Conservation (phyloP, 495 filamentous ascomycete genomes). For the Tuber umbilicatum region DNA sequence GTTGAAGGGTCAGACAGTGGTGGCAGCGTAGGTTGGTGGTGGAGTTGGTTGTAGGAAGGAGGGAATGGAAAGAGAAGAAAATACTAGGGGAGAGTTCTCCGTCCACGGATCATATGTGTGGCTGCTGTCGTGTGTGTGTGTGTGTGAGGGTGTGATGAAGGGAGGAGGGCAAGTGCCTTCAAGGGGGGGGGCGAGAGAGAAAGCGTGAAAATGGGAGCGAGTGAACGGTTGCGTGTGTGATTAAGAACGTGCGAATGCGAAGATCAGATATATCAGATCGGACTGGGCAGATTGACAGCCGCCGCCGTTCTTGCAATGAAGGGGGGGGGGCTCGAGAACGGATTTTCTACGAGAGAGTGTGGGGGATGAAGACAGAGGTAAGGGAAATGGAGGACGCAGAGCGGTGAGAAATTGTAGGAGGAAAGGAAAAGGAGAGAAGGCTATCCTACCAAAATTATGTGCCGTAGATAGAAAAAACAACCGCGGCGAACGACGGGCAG, state of each 20-base stretch:
- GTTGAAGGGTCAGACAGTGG: neutral
- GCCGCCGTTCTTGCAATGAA: conserved; percentile 5
- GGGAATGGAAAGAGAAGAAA: conserved; percentile 20
- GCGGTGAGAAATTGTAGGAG: neutral
- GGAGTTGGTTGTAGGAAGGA: conserved; percentile 10
- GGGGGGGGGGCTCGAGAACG: neutral
- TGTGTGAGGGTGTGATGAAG: neutral
- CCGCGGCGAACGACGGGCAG: neutral
- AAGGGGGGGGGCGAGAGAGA: conserved; percentile 13
- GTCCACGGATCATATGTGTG: conserved; percentile 39
- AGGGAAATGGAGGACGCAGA: neutral
- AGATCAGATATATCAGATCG: conserved; percentile 9
- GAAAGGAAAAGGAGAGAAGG: neutral
- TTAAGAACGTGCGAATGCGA: conserved; percentile 8
- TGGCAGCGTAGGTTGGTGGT: neutral
- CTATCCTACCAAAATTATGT: neutral
- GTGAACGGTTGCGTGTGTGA: conserved; percentile 6
- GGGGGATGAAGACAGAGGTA: neutral
- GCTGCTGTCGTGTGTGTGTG: conserved; percentile 28
- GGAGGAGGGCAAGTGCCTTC: conserved; percentile 37
- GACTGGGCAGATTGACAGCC: conserved; percentile 3
- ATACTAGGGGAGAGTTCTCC: conserved; percentile 33
- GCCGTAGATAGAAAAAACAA: neutral
- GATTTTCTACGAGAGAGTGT: neutral
- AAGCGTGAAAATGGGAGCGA: conserved; percentile 4